Evolutionary conservation across 1,284 basidiomycete species (phyloP).

Genomic region (Porodaedalea pini): DNA sequence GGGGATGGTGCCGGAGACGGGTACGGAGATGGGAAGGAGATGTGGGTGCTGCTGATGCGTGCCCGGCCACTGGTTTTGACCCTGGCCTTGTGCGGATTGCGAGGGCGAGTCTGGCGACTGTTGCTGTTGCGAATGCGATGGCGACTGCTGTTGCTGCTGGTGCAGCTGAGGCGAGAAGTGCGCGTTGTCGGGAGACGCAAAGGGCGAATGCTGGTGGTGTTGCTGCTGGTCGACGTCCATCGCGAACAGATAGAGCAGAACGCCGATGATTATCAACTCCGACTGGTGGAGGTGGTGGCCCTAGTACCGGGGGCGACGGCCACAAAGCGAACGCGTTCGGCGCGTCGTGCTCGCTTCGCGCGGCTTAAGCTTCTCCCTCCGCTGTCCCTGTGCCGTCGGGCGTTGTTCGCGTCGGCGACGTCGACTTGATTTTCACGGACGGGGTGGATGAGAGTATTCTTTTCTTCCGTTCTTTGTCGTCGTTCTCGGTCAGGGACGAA

Average conservation of each 20-base stretch:
- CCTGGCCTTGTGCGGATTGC: slow-evolving; percentile 15
- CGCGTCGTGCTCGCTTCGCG: too few species aligned
- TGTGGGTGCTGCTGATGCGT: slow-evolving; percentile 24
- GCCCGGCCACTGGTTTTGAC: slow-evolving; percentile 17
- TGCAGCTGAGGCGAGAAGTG: slow-evolving; percentile 33
- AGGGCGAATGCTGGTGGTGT: slow-evolving; percentile 25
- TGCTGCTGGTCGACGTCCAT: neutral
- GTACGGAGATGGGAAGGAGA: slow-evolving; percentile 25
- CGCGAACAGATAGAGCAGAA: neutral
- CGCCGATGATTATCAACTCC: neutral
- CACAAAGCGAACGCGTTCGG: too few species aligned
- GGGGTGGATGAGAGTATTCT: too few species aligned
- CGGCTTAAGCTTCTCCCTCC: too few species aligned
- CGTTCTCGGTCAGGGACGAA: too few species aligned
- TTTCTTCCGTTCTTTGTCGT: too few species aligned
- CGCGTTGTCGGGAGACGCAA: slow-evolving; percentile 30
- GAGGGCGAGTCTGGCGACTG: slow-evolving; percentile 14
- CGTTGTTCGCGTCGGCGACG: too few species aligned
- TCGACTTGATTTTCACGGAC: too few species aligned
- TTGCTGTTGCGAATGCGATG: slow-evolving; percentile 9
- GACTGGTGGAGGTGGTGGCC: too few species aligned
- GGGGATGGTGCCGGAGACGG: slow-evolving; percentile 26
- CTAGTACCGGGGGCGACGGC: too few species aligned
- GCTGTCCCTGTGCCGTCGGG: too few species aligned
- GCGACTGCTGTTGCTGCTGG: slow-evolving; percentile 24